Base-by-base conservation (phyloP, 495 filamentous ascomycete species). In the Lineolata rhizophorae region DNA sequence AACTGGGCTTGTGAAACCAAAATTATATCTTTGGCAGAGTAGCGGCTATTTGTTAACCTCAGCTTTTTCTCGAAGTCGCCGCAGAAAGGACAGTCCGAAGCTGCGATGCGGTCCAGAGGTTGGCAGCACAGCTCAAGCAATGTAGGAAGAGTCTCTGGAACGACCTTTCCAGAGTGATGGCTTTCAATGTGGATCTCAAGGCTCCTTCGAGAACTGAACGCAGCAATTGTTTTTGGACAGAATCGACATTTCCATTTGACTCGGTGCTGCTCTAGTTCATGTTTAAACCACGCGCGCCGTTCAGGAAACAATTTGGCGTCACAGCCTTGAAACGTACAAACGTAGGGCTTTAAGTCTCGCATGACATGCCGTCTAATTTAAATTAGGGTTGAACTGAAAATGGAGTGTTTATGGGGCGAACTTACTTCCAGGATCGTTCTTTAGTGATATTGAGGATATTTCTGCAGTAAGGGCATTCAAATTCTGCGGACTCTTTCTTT, bases 391-490 rank as follows among this genome's bases (percentile, higher is more conserved):
- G n/a, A n/a, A n/a, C n/a, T n/a, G n/a, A n/a, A n/a, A n/a, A n/a
- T n/a, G n/a, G n/a, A n/a, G n/a, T n/a, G n/a, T n/a, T n/a, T n/a
- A n/a, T n/a, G n/a, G n/a, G n/a, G 11, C 24, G 12, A 5, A 34
- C 32, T 34, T 15, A 34, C 36, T 19, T 39, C 36, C 36, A 39
- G n/a, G 31, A 28, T 5, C 31, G 19, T 14, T 39, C 18, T 10
- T 25, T 27, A 6, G 17, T 13, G 6, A 36, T 13, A 11, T 24
- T 20, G 26, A 32, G 31, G 6, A 42, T 42, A 3, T 27, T 32
- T 13, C 32, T 35, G 29, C 40, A 42, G 27, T 35, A 27, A 4
- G 40, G 40, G 17, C 40, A 42, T 28, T 42, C 40, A 29, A 42
- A 42, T 4, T 18, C 25, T 1, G n/a, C 18, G 18, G 15, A 8